Evolutionary conservation across 2,329 filamentous ascomycete species (phyloP).

Genomic region (Ascochyta koolunga): DNA sequence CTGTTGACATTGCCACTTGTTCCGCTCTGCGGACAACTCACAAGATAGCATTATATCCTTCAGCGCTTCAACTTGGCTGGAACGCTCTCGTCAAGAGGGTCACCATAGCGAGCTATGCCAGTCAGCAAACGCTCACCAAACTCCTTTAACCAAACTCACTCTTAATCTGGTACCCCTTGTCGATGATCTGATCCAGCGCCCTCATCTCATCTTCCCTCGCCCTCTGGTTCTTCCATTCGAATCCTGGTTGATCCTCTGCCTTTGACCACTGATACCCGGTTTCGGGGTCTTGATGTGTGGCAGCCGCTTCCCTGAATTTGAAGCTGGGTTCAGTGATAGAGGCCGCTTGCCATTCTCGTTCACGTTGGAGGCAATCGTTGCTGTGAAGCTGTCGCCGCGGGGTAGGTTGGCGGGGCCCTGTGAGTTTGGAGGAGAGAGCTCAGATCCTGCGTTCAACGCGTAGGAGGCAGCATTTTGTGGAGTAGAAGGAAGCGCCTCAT

Average conservation of each 20-base stretch:
- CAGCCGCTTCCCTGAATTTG: constrained; percentile 7
- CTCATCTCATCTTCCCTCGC: constrained; percentile 45
- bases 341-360: constrained; percentile 49
- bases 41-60: constrained; percentile 7
- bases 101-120: constrained; percentile 41
- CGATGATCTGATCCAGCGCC: constrained; percentile 44
- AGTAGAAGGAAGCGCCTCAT: constrained; percentile 52
- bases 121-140: constrained; percentile 16
- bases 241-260: constrained; percentile 47
- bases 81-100: constrained; percentile 42
- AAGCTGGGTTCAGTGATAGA: constrained; percentile 25
- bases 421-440: constrained; percentile 62
- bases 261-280: constrained; percentile 48
- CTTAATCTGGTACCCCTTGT: constrained; percentile 42
- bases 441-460: constrained; percentile 44
- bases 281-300: constrained; percentile 26
- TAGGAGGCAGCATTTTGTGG: constrained; percentile 45
- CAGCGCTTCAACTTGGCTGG: constrained; percentile 35
- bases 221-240: constrained; percentile 46
- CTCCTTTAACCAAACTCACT: constrained; percentile 24
- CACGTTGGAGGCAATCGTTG: constrained; percentile 30
- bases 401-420: constrained; percentile 45
- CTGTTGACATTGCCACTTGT: background rate
- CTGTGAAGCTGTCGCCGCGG: constrained; percentile 29
- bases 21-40: background rate